These are phyloP conservation scores for Parachaetomium inaequale DNA, from an alignment of 495 filamentous ascomycete genomes.

Conservation along the genomic window DNA sequence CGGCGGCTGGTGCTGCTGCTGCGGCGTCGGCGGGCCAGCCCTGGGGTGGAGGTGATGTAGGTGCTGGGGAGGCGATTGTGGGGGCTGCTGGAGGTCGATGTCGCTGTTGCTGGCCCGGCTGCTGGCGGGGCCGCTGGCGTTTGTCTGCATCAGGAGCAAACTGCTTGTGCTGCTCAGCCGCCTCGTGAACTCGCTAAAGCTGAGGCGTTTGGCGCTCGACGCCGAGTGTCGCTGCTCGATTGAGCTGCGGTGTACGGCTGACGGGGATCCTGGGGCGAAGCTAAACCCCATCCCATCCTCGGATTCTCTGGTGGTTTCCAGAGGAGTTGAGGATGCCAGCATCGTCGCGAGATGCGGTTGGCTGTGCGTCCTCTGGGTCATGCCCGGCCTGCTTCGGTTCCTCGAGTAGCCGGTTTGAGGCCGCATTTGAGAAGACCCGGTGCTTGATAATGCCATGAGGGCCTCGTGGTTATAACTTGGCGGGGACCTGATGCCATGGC, in stretches of 20 bases:
- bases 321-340: constrained; percentile 19
- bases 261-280: constrained; percentile 18
- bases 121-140: constrained; percentile 40
- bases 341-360: constrained; percentile 41
- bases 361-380: constrained; percentile 44
- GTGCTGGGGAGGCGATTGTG: constrained; percentile 22
- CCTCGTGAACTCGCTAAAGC: constrained; percentile 54
- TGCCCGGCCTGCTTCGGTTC: constrained; percentile 30
- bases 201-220: constrained; percentile 45
- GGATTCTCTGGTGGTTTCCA: constrained; percentile 10
- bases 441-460: constrained; percentile 33
- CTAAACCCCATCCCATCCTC: constrained; percentile 23
- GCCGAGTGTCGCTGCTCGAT: constrained; percentile 46
- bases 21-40: constrained; percentile 16
- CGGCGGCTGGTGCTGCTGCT: constrained; percentile 18
- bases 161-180: constrained; percentile 51
- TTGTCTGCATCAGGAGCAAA: constrained; percentile 52
- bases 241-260: constrained; percentile 22
- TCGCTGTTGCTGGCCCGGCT: constrained; percentile 45
- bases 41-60: constrained; percentile 28
- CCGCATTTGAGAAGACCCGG: constrained; percentile 30
- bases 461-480: constrained; percentile 34
- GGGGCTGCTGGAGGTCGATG: constrained; percentile 32
- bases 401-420: constrained; percentile 47
- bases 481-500: constrained; percentile 18